Base-by-base conservation (phyloP, 2,329 filamentous ascomycete genomes). In the Exserohilum turcica region DNA sequence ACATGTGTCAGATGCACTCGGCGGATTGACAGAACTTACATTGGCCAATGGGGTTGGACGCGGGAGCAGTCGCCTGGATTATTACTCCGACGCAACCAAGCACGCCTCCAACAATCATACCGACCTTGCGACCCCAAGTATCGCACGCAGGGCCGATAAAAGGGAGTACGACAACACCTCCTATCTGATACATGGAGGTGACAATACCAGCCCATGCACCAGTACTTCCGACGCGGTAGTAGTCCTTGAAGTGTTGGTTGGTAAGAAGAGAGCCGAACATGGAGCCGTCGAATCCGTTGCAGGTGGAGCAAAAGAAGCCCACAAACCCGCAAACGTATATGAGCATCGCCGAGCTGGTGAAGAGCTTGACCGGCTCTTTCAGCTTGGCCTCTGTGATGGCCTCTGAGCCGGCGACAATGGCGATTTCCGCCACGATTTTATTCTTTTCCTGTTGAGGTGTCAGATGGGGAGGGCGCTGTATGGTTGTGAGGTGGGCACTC, bases 201-300 rank as follows among this genome's bases (percentile, higher is more conserved):
- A 77, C 74, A 24, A 79, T 68, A 40, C 74, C 78, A 8, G 77
- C 73, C 77, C 77, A 78, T 19, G 73, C 72, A 24, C 79, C 79
- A 12, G 71, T 69, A 42, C 73, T 73, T 10, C 66, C 60, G 27
- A 74, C 77, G 31, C 76, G 56, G 66, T 79, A 81, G 60, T 75
- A 76, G 5, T 70, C 59, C 32, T 75, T 66, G 68, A 80, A 80
- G 13, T 63, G 57, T 24, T 72, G 73, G 71, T 84, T 84, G 33
- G 79, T 58, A 28, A 60, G 55, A 19, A 84, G 68, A 31, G 79
- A 79, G 51, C 79, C 80, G 63, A 84, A 82, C 43, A 86, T 77
- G 24, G 80, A 82, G 32, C 82, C 82, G 59, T 86, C 83, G 57
- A 82, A 85, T 24, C 83, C 83, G 66, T 84, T 84, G 77, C 81